These are phyloP conservation scores for Salix arbutifolia DNA, from an alignment of 345 rosid species.

Conservation along the genomic window DNA sequence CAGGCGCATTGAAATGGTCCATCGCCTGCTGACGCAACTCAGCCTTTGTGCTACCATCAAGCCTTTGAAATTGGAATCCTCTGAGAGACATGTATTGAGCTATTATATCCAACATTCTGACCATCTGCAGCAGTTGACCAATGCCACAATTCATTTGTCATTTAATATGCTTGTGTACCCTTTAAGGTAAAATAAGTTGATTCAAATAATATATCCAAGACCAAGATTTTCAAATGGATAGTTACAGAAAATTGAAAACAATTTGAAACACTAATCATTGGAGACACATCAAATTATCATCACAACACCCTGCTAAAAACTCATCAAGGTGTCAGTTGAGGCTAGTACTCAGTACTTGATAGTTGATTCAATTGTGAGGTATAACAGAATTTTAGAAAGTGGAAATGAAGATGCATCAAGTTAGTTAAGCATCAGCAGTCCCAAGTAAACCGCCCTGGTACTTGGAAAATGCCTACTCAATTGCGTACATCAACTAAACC, in stretches of 20 bases:
- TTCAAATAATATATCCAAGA: neutral
- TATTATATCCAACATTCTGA: conserved; percentile 93
- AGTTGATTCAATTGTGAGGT: neutral
- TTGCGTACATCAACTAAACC: neutral
- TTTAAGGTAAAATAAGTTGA: neutral
- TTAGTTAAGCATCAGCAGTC: neutral
- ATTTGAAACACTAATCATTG: neutral
- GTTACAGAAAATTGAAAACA: neutral
- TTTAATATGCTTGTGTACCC: neutral
- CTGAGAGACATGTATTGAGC: conserved; percentile 85
- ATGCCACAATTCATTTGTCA: conserved; percentile 6
- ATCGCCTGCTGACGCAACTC: conserved; percentile 97
- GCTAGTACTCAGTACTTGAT: neutral
- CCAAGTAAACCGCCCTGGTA: neutral
- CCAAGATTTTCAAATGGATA: neutral
- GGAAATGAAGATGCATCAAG: neutral
- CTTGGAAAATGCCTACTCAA: neutral
- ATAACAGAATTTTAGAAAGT: neutral
- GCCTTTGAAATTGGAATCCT: conserved; percentile 97
- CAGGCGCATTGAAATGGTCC: conserved; percentile 99
- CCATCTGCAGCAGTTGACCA: conserved; percentile 65
- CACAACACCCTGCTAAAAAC: neutral
- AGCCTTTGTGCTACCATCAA: conserved; percentile 99
- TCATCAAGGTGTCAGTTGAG: neutral
- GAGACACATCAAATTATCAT: neutral